A percentile compares a stretch with the other conserved stretches of the same genome.
These are phyloP conservation scores for Mrakia frigida DNA, from an alignment of 768 basidiomycete species.

Conservation along the genomic window DNA sequence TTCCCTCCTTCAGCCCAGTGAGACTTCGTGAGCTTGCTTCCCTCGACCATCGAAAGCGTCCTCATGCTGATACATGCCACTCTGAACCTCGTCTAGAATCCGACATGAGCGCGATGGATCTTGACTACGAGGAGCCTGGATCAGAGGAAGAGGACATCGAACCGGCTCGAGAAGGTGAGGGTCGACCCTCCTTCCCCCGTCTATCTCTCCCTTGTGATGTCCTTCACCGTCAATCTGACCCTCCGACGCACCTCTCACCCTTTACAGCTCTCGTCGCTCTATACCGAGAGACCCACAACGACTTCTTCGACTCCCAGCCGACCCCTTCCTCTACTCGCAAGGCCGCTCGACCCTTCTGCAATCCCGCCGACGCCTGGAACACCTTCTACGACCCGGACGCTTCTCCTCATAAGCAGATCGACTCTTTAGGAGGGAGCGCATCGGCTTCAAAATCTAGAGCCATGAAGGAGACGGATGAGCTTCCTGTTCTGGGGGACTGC, in stretches of 20 bases:
- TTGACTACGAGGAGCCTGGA: too few relatives aligned
- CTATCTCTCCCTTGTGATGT: not conserved
- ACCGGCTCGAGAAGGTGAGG: too few relatives aligned
- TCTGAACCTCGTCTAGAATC: too few relatives aligned
- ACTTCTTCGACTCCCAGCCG: conserved; percentile 8
- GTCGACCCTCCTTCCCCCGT: too few relatives aligned
- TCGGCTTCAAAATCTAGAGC: not conserved
- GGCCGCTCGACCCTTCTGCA: not conserved
- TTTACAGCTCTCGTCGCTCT: conserved; percentile 10
- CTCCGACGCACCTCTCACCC: too few relatives aligned
- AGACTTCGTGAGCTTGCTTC: too few relatives aligned
- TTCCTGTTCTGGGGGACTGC: not conserved
- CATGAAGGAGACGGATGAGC: not conserved
- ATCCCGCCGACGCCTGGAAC: not conserved
- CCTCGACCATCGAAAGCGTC: too few relatives aligned
- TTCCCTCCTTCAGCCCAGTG: too few relatives aligned
- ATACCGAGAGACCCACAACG: conserved; percentile 14
- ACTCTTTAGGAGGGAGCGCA: not conserved
- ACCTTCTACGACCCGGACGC: not conserved
- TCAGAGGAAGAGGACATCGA: too few relatives aligned
- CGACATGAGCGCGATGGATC: too few relatives aligned
- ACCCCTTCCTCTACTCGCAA: not conserved
- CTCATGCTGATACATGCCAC: too few relatives aligned
- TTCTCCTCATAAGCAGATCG: too few relatives aligned
- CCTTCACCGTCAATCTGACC: not conserved